Evolutionary conservation across 2,329 filamentous ascomycete species (phyloP), one percentile per base, ranked within the genome.

Genomic region (Sclerotinia subarctica): DNA sequence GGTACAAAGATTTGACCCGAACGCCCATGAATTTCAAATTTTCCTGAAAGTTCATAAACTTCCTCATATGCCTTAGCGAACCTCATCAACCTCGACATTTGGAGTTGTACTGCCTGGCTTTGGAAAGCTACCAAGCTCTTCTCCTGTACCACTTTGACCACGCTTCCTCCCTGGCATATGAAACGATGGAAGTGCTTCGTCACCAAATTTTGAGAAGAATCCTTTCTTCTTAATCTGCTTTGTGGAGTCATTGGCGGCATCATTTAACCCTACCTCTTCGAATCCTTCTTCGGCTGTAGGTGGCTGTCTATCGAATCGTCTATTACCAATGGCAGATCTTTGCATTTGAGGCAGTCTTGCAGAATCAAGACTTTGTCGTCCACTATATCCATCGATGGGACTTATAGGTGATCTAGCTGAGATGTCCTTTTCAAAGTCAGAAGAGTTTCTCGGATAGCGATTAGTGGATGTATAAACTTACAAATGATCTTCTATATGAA

Each of bases 401-500:
- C 84, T 78, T 67, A 97, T 81, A 11, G 93, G 94, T 51, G 93
- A 95, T 71, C 89, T 89, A 51, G 94, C 94, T 62, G 90, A 94
- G 70, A 98, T 96, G 77, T 98, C 94, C 94, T 96, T 75, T 69
- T 69, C 47, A 68, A 54, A 13, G 70, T 70, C 44, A 73, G 68
- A 44, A 17, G 21, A 42, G 24, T 21, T 38, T 44, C 46, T 58
- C 47, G 15, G 35, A 51, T 42, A 29, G n/a, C 21, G n/a, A 62
- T 51, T 58, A 35, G 21, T 19, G 51, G 29, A 17, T 49, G n/a
- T 26, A 35, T 51, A 13, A 19, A 83, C 90, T 74, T 85, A 97
- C 94, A 82, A 98, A 98, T 72, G 94, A 97, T 75, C 95, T 88
- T 71, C 95, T 86, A 80, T 98, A 98, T 3, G 94, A 97, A 78